A percentile compares a stretch with the other conserved stretches of the same genome.
Evolutionary conservation across 2,329 filamentous ascomycete species (phyloP).

Genomic region (Penicillium sp.): DNA sequence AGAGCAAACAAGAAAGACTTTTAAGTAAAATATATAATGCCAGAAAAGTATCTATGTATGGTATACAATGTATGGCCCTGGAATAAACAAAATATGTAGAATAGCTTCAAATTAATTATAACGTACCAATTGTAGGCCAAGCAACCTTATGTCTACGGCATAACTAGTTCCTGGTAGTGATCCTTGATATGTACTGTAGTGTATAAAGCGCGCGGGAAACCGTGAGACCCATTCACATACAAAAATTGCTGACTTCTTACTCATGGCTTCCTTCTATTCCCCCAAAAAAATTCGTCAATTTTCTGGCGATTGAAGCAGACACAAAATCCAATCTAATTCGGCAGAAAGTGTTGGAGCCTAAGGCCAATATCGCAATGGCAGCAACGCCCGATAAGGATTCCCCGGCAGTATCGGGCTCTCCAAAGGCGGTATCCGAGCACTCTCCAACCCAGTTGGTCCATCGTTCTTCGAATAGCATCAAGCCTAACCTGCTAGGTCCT

Average conservation of each 20-base stretch:
- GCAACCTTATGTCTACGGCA: too few relatives aligned
- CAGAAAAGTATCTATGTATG: background rate
- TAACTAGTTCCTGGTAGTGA: background rate
- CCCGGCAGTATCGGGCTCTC: constrained; percentile 3
- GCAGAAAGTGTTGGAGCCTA: background rate
- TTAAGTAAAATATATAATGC: too few relatives aligned
- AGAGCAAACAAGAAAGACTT: background rate
- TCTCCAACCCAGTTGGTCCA: background rate
- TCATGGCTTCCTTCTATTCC: background rate
- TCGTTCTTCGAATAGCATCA: background rate
- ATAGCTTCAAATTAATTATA: background rate
- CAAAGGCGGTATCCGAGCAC: constrained; percentile 3
- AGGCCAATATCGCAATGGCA: background rate
- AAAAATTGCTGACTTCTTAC: too few relatives aligned
- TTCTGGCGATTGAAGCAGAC: background rate
- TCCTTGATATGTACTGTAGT: background rate
- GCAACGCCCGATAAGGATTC: constrained; percentile 1
- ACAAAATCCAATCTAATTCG: background rate
- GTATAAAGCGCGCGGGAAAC: background rate
- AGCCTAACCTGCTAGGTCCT: background rate
- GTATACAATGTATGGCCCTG: background rate
- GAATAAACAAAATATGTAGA: background rate
- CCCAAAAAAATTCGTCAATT: too few relatives aligned
- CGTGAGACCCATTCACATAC: background rate
- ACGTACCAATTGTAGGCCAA: background rate